Percentiles rank a stretch among this genome's conserved stretches.
Evolutionary conservation across 495 filamentous ascomycete species (phyloP).

Genomic region (Astrocystis sublimbata): DNA sequence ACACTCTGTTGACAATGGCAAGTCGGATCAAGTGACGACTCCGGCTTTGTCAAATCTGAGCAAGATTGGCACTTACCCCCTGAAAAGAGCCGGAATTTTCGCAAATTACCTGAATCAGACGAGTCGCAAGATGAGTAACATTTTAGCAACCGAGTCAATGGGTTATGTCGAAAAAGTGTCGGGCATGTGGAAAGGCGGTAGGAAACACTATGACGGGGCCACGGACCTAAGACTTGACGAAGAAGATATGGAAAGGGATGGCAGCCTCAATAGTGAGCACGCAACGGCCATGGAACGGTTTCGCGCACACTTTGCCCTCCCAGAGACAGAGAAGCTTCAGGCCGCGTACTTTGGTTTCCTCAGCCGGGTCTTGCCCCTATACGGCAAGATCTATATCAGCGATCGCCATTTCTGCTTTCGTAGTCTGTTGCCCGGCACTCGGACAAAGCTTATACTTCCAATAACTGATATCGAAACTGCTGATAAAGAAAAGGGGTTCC

Average conservation of each 20-base stretch:
- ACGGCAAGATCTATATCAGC: slow-evolving; percentile 96
- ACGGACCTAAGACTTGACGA: slow-evolving; percentile 67
- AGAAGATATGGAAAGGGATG: slow-evolving; percentile 52
- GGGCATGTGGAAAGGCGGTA: slow-evolving; percentile 93
- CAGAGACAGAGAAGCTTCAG: slow-evolving; percentile 78
- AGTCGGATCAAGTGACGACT: slow-evolving; percentile 40
- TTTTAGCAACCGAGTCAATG: slow-evolving; percentile 92
- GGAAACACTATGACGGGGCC: slow-evolving; percentile 81
- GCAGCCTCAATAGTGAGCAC: slow-evolving; percentile 64
- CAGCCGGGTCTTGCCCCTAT: slow-evolving; percentile 84
- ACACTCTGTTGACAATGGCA: slow-evolving; percentile 33
- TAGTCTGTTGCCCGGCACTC: slow-evolving; percentile 83
- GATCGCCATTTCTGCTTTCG: slow-evolving; percentile 91
- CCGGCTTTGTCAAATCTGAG: slow-evolving; percentile 70
- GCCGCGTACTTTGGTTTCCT: slow-evolving; percentile 90
- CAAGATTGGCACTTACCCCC: slow-evolving; percentile 73
- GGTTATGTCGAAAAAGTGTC: slow-evolving; percentile 96
- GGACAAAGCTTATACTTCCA: slow-evolving; percentile 91
- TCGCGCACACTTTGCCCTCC: slow-evolving; percentile 84
- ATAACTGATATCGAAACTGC: slow-evolving; percentile 92
- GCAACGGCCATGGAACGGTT: slow-evolving; percentile 72
- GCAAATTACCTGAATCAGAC: slow-evolving; percentile 79
- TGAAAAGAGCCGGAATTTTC: slow-evolving; percentile 83
- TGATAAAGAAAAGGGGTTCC: slow-evolving; percentile 92
- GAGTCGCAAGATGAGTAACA: slow-evolving; percentile 74